A percentile compares a stretch with the other conserved stretches of the same genome.
phyloP scores from a whole-genome alignment of 2,329 filamentous ascomycete genomes.

The Colletotrichum sp. region DNA sequence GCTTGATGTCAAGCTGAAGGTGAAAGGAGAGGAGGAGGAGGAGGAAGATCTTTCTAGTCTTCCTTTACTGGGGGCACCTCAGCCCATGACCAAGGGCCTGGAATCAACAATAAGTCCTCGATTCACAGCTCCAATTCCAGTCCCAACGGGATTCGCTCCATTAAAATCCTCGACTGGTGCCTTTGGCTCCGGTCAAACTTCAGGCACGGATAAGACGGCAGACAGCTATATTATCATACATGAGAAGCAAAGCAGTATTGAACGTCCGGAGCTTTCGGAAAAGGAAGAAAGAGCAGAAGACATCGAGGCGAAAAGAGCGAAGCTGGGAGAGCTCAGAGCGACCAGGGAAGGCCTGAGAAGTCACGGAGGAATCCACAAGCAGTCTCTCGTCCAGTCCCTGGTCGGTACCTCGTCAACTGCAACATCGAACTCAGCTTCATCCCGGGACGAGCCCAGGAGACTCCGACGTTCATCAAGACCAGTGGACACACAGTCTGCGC shows the following conservation, averaged over 20 bases:
- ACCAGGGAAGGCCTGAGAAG: neutral
- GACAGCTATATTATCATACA: neutral
- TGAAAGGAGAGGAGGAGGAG: neutral
- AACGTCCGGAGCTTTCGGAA: neutral
- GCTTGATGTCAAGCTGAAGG: constrained; percentile 4
- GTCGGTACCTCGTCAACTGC: neutral
- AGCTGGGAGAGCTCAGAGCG: neutral
- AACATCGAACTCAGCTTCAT: neutral
- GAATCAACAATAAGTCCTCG: neutral
- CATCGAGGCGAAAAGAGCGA: neutral
- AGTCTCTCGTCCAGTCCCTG: neutral
- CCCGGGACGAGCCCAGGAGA: neutral
- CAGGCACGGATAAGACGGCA: neutral
- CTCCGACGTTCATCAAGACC: fast-evolving
- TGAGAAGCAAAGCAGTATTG: neutral
- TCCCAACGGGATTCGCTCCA: neutral
- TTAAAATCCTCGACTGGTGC: neutral
- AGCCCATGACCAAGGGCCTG: neutral
- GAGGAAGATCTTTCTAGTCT: neutral
- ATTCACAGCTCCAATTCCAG: neutral
- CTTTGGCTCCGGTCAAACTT: neutral
- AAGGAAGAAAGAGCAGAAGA: neutral
- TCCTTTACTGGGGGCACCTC: neutral
- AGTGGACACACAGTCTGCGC: neutral
- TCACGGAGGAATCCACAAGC: neutral